Conservation (phyloP, 164 flowering plant species). For the Vitis cinerea region DNA sequence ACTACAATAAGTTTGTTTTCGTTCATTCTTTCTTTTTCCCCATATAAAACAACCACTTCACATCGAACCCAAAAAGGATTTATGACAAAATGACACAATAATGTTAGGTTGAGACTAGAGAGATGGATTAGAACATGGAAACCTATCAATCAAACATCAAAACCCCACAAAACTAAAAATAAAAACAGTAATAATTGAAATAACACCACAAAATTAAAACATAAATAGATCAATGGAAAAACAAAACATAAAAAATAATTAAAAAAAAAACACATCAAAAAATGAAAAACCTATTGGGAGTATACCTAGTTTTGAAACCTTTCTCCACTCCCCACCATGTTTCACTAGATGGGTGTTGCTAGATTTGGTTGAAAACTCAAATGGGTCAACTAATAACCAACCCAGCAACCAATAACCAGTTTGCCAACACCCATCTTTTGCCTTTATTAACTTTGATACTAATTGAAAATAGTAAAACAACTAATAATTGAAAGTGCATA, state of each 20-base stretch:
- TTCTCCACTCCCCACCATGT: slow-evolving; percentile 5
- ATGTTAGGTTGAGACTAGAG: slow-evolving; percentile 14
- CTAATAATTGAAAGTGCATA: no score
- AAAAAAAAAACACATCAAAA: not conserved
- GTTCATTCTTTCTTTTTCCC: no score
- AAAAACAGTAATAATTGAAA: no score
- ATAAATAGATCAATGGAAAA: slow-evolving; percentile 13
- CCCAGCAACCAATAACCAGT: no score
- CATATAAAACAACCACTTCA: not conserved
- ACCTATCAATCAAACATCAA: no score
- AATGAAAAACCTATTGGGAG: slow-evolving; percentile 1
- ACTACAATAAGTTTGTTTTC: not conserved
- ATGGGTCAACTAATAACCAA: no score
- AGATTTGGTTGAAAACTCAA: slow-evolving; percentile 7
- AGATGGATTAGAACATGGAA: slow-evolving; percentile 11
- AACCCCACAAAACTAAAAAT: no score
- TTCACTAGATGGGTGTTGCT: slow-evolving; percentile 21
- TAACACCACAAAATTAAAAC: no score
- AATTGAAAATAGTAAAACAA: no score
- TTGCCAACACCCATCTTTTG: no score
- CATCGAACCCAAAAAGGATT: slow-evolving; percentile 19
- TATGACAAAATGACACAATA: not conserved
- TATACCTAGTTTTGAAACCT: slow-evolving; percentile 13
- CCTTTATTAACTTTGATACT: no score
- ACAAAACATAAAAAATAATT: not conserved